Conservation (phyloP, 1,284 basidiomycete species). For the Sparassis latifolia region DNA sequence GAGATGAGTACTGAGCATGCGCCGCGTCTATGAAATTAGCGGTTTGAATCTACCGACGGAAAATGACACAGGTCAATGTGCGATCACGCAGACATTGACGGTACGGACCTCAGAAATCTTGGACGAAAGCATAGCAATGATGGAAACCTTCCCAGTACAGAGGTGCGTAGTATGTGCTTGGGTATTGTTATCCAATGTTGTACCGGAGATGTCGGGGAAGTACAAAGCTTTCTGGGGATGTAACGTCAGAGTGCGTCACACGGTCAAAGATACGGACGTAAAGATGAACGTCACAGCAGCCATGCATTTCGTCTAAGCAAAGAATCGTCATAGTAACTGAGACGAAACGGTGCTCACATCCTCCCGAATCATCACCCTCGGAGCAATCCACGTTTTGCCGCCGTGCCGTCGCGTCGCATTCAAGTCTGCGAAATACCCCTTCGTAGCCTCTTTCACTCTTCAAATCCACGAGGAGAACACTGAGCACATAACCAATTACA, state of each 20-base stretch:
- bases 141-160: conserved; percentile 68
- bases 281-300: background rate
- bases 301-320: background rate
- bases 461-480: background rate
- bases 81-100: background rate
- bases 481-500: background rate
- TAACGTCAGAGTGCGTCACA: background rate
- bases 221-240: conserved; percentile 73
- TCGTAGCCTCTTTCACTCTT: conserved; percentile 81
- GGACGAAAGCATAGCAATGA: conserved; percentile 79
- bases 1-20: conserved; percentile 49
- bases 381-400: conserved; percentile 95
- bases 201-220: conserved; percentile 86
- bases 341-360: conserved; percentile 53
- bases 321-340: background rate
- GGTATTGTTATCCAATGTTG: conserved; percentile 46
- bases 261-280: background rate
- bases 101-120: conserved; percentile 76
- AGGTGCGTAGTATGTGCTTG: conserved; percentile 76
- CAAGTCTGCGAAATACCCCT: conserved; percentile 89
- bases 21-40: conserved; percentile 68
- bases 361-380: conserved; percentile 81
- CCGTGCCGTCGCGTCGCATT: conserved; percentile 79
- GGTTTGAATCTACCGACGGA: conserved; percentile 63
- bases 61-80: background rate